Base-by-base conservation (phyloP, 1,284 basidiomycete species). In the Inonotus obliquus region DNA sequence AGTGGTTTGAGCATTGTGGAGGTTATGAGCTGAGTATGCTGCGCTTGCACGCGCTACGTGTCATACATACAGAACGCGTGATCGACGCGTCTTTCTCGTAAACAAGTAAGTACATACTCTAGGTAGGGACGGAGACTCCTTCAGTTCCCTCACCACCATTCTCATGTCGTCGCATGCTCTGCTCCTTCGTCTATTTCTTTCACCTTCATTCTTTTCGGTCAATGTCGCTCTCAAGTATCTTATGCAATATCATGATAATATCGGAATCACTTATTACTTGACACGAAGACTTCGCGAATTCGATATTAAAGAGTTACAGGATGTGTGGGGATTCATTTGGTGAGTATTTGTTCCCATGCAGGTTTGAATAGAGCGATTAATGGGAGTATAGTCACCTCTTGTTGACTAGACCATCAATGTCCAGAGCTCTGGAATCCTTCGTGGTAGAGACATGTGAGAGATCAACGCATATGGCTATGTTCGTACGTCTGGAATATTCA, bases 261-360 rank as follows among this genome's bases (percentile, higher is more conserved):
- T 98, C 69, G 95, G 95, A 7, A 96, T 98, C 74, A 96, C 94
- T 17, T 96, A 97, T 76, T 98, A 98, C 73, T 83, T 98, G 65
- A 94, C 94, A 54, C 82, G 86, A 63, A 83, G 94, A 65, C 86
- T 98, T 70, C 81, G 83, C 65, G 83, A 86, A 61, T 84, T 95
- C 70, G 85, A 90, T 65, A 83, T 84, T 19, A 80, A 87, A 60
- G 93, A 98, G 67, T 80, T 98, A 61, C 86, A 90, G 69, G 95
- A 96, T 74, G 94, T 96, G 68, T 98, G 96, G 95, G 94, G 94
- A 21, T 96, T 97, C 74, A 84, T 98, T 73, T 97, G 94, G 94
- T 96, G 69, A 73, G 73, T 70, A 17, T 54, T 49, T 17, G 19
- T 63, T 61, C 64, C 60, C 60, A 63, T 53, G 57, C 54, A 59